Conservation (phyloP, 345 rosid genomes). For the Erucastrum elatum region DNA sequence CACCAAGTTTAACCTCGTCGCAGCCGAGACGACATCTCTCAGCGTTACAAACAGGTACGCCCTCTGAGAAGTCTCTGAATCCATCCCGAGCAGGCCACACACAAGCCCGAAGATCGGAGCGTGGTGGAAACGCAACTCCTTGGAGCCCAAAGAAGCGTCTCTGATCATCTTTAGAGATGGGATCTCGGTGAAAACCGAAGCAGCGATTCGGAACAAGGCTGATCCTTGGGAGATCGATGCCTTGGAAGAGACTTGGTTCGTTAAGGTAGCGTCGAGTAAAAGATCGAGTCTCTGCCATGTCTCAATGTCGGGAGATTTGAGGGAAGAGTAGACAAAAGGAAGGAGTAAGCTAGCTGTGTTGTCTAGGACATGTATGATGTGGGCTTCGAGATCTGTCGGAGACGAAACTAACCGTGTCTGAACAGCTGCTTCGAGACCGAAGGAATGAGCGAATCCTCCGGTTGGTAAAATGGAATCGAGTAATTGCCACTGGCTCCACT, state of each 20-base stretch:
- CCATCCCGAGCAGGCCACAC: slow-evolving; percentile 74
- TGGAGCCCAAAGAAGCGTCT: slow-evolving; percentile 43
- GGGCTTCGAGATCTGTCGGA: slow-evolving; percentile 53
- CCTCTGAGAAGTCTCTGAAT: slow-evolving; percentile 63
- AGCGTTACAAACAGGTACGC: slow-evolving; percentile 72
- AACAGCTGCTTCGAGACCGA: slow-evolving; percentile 82
- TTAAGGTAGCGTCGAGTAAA: slow-evolving; percentile 64
- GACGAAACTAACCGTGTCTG: slow-evolving; percentile 56
- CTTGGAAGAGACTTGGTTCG: slow-evolving; percentile 68
- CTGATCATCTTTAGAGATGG: slow-evolving; percentile 59
- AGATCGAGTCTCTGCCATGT: slow-evolving; percentile 57
- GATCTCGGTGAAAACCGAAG: slow-evolving; percentile 61
- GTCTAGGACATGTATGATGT: slow-evolving; percentile 53
- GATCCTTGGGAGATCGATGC: slow-evolving; percentile 83
- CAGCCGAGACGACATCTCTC: slow-evolving; percentile 82
- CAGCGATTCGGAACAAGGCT: slow-evolving; percentile 73
- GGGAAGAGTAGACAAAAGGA: slow-evolving; percentile 69
- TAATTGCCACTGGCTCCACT: slow-evolving; percentile 95
- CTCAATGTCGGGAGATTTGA: slow-evolving; percentile 46
- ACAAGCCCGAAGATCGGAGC: slow-evolving; percentile 82
- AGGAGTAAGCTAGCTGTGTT: slow-evolving; percentile 76
- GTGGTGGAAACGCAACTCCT: slow-evolving; percentile 56
- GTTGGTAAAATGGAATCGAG: slow-evolving; percentile 90
- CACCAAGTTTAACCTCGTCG: slow-evolving; percentile 77
- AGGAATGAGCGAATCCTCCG: slow-evolving; percentile 88